A percentile compares a stretch with the other conserved stretches of the same genome.
These are phyloP conservation scores for Mangifera indica DNA, from an alignment of 345 rosid species.

Conservation along the genomic window DNA sequence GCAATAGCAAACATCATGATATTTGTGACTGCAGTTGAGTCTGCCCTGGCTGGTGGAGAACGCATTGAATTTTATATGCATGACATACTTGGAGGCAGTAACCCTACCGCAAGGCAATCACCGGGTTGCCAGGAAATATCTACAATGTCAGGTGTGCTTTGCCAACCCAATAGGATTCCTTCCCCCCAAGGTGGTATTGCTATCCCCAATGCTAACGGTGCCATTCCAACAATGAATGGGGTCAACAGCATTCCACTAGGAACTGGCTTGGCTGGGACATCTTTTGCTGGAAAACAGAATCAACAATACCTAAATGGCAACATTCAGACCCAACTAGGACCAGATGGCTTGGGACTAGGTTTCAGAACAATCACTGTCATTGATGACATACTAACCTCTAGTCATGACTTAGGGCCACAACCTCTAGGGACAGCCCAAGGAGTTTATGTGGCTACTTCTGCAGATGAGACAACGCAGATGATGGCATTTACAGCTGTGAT, in stretches of 20 bases:
- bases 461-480: constrained; percentile 83
- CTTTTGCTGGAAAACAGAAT: constrained; percentile 41
- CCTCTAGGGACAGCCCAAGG: constrained; percentile 88
- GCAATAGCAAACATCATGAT: constrained; percentile 18
- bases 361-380: constrained; percentile 89
- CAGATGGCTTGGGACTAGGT: constrained; percentile 80
- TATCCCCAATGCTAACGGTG: constrained; percentile 89
- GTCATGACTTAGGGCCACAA: constrained; percentile 79
- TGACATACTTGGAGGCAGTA: constrained; percentile 87
- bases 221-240: constrained; percentile 75
- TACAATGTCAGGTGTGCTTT: constrained; percentile 88
- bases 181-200: constrained; percentile 67
- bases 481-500: constrained; percentile 91
- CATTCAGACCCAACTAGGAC: constrained; percentile 73
- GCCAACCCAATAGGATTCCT: constrained; percentile 77
- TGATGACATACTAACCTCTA: constrained; percentile 71
- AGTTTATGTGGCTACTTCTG: constrained; percentile 81
- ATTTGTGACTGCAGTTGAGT: constrained; percentile 41
- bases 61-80: constrained; percentile 83
- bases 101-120: constrained; percentile 82
- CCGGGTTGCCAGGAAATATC: constrained; percentile 88
- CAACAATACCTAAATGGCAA: constrained; percentile 44
- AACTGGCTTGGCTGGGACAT: constrained; percentile 85
- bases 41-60: too few relatives aligned
- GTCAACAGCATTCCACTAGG: constrained; percentile 83